Base-by-base conservation (phyloP, 768 basidiomycete genomes). In the Clitopilus hobsonii region DNA sequence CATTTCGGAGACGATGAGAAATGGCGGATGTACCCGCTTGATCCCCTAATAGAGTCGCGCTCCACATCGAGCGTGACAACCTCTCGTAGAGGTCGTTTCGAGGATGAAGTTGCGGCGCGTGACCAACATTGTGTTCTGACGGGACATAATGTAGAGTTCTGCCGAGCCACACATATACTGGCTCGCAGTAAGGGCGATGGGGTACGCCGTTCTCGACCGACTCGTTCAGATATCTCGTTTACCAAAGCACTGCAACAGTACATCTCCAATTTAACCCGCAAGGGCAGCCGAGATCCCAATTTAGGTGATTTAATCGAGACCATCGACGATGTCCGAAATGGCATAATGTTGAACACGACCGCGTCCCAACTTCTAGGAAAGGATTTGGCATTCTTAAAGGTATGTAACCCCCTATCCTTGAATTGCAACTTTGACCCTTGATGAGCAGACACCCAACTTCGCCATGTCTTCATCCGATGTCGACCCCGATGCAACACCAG, bases 161-260 rank as follows among this genome's bases (percentile, higher is more conserved):
- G 60, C 51, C 54, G 61, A 20, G 58, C 60, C n/a, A 56, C 55
- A 25, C 62, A 61, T 38, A 60, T 63, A 49, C 23, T 63, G 49
- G 52, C 56, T 23, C 56, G 61, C 51, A 55, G 50, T 48, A 63
- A 61, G 60, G 56, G 60, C 18, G 57, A 61, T 56, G 8, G 5
- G 32, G 62, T 61, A 58, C 27, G 60, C 20, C 28, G 41, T 49
- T 61, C 32, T 51, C 51, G 10, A 27, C 14, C 45, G 38, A 55
- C 50, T 56, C 32, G 49, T 16, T 56, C 45, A 36, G 28, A 48
- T 30, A n/a, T n/a, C 22, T 54, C 36, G 38, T 49, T 63, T 23
- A 59, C 36, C 25, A 54, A 50, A 13, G n/a, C 51, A 51, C 29
- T 50, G 7, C n/a, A 7, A 30, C 27, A 63, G 62, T 61, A 63